Conservation (phyloP, 108 stramenopile genomes). For the Parmales sp. region DNA sequence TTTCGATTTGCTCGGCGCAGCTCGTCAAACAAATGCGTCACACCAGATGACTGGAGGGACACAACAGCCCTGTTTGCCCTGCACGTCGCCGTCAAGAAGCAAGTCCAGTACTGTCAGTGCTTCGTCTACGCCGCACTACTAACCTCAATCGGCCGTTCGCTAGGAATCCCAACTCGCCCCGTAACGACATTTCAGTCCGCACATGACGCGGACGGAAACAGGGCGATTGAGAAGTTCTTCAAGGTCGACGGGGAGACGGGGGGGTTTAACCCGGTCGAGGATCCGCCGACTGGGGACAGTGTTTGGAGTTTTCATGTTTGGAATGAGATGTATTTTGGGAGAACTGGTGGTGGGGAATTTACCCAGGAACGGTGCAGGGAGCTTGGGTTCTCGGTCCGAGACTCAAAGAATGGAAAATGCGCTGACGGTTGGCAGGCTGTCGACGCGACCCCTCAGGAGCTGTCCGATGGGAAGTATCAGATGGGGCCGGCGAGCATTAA, state of each 20-base stretch:
- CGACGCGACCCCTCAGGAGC: constrained; percentile 11
- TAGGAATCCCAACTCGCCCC: background rate
- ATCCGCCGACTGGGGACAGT: background rate
- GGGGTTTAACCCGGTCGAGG: background rate
- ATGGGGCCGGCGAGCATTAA: constrained; percentile 1
- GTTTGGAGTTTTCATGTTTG: constrained; percentile 5
- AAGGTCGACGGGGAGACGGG: background rate
- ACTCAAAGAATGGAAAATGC: background rate
- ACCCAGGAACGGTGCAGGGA: background rate
- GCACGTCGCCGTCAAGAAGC: background rate
- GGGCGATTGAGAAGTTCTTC: constrained; percentile 10
- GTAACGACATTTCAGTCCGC: constrained; percentile 5
- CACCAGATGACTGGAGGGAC: background rate
- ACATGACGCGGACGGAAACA: background rate
- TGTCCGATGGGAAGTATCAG: background rate
- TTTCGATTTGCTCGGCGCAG: too few species aligned
- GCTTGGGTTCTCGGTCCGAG: background rate
- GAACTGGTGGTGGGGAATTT: background rate
- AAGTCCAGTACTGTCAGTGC: constrained; percentile 11
- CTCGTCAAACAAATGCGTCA: background rate
- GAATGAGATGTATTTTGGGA: constrained; percentile 5
- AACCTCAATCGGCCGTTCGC: background rate
- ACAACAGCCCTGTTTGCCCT: background rate
- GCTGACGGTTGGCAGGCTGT: constrained; percentile 12
- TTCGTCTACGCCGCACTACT: constrained; percentile 5